Conservation (phyloP, 2,329 filamentous ascomycete genomes). For the Teratosphaeria pseudoeucalypti region DNA sequence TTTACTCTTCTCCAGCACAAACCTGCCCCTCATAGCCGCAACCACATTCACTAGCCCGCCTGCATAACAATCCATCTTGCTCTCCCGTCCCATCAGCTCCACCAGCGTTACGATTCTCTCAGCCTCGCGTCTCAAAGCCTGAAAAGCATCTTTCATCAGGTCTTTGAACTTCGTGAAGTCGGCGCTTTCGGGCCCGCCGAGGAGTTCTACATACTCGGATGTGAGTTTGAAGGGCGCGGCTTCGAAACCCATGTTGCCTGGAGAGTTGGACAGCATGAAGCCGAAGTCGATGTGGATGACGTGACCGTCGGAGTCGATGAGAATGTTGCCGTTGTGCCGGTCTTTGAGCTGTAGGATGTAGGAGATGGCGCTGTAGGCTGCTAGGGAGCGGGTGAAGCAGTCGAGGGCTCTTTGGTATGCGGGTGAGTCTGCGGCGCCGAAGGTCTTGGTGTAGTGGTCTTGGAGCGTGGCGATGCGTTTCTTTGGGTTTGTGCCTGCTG, state of each 20-base stretch:
- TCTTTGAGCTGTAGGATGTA: constrained; percentile 80
- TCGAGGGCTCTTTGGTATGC: constrained; percentile 62
- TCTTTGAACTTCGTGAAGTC: constrained; percentile 68
- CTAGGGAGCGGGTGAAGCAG: constrained; percentile 70
- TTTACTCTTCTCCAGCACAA: constrained; percentile 72
- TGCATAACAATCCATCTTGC: constrained; percentile 75
- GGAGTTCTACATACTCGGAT: constrained; percentile 73
- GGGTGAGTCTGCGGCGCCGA: constrained; percentile 59
- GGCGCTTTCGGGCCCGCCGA: constrained; percentile 60
- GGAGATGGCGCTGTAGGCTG: constrained; percentile 75
- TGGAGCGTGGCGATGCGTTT: constrained; percentile 69
- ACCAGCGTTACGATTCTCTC: constrained; percentile 75
- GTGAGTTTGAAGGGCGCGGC: constrained; percentile 80
- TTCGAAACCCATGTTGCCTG: constrained; percentile 74
- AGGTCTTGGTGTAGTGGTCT: constrained; percentile 72
- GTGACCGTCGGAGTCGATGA: constrained; percentile 76
- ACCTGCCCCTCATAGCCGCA: constrained; percentile 58
- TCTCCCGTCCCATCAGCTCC: constrained; percentile 72
- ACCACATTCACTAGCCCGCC: constrained; percentile 64
- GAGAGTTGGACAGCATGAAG: constrained; percentile 81
- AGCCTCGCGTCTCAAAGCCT: constrained; percentile 66
- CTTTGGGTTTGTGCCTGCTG: constrained; percentile 61
- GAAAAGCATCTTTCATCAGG: constrained; percentile 74
- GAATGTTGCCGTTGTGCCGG: constrained; percentile 74
- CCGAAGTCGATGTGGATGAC: constrained; percentile 86